Percentiles rank a stretch among this genome's conserved stretches.
Evolutionary conservation across 805 yeast genomes (phyloP).

Genomic region (Wickerhamiella bombiphila): DNA sequence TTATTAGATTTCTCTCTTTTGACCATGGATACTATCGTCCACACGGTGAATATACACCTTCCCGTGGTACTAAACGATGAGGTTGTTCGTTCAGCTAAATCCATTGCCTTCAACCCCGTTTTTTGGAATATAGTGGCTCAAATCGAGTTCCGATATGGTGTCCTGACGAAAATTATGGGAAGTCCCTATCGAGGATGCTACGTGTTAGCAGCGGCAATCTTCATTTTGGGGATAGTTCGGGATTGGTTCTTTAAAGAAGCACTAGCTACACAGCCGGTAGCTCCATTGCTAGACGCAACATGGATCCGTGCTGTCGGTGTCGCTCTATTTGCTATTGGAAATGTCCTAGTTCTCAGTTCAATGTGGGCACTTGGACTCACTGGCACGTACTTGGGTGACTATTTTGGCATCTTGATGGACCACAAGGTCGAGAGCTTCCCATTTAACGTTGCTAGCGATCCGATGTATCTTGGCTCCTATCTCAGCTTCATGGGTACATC

Average conservation of each 20-base stretch:
- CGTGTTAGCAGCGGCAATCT: constrained; percentile 65
- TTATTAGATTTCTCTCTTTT: background rate
- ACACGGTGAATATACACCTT: constrained; percentile 5
- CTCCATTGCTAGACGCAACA: constrained; percentile 32
- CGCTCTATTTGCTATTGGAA: constrained; percentile 49
- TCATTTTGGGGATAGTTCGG: constrained; percentile 68
- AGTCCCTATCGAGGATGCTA: constrained; percentile 67
- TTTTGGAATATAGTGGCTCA: constrained; percentile 94
- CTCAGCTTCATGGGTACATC: constrained; percentile 85
- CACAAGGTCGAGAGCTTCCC: constrained; percentile 87
- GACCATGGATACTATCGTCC: background rate
- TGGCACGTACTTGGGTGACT: constrained; percentile 94
- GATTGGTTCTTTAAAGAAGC: constrained; percentile 63
- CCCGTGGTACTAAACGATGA: constrained; percentile 9
- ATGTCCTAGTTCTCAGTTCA: constrained; percentile 62
- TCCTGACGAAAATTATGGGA: constrained; percentile 60
- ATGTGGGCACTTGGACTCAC: constrained; percentile 91
- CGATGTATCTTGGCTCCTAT: constrained; percentile 93
- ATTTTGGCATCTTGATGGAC: constrained; percentile 89
- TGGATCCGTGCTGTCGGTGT: constrained; percentile 38
- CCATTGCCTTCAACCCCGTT: constrained; percentile 76
- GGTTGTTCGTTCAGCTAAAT: constrained; percentile 13
- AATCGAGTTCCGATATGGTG: constrained; percentile 60
- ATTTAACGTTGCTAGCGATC: constrained; percentile 78
- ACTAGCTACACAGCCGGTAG: constrained; percentile 53